Base-by-base conservation (phyloP, 352 stramenopile genomes). In the Aphanomyces euteiches region DNA sequence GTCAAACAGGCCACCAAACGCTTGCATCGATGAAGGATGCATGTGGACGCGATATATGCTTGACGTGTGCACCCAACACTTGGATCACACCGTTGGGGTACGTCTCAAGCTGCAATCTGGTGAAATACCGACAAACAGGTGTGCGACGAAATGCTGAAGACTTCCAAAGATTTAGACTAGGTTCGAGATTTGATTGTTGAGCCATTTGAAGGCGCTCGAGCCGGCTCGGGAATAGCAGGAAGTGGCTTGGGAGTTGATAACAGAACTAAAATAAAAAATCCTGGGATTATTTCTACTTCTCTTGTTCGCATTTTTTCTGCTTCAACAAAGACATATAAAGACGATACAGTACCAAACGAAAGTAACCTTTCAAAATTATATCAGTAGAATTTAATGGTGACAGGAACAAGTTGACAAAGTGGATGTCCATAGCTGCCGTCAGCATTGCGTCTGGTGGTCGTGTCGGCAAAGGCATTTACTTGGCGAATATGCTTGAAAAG, bases 151-250 rank as follows among this genome's bases (percentile, higher is more conserved):
- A 28, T 28, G 28, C 28, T 28, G 28, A 28, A 28, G n/a, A n/a
- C n/a, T n/a, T n/a, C n/a, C n/a, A n/a, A 48, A 50, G 10, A n/a
- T 50, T n/a, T 50, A n/a, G 6, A 47, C 7, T 63, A 71, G 56
- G 93, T 99, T 45, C 83, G 92, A 53, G 92, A 98, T 70, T 98
- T 99, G 70, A 97, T 98, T 56, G 98, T 98, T 73, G 96, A 98
- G 73, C 95, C 96, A 17, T 85, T 98, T 19, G 88, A 98, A 74
- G 92, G 92, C 39, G 77, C 97, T 15, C 95, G 96, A 53, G 86
- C 92, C 34, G 88, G 88, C 19, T 66, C 67, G 17, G 54, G 71
- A 15, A 56, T 66, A n/a, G 34, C 59, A 21, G 66, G 66, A 40
- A 72, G 66, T 15, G 87, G 87, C 7, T 92, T 94, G 68, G 85